Evolutionary conservation across 495 filamentous ascomycete species (phyloP).

Genomic region (Aspergillus conjunctus): DNA sequence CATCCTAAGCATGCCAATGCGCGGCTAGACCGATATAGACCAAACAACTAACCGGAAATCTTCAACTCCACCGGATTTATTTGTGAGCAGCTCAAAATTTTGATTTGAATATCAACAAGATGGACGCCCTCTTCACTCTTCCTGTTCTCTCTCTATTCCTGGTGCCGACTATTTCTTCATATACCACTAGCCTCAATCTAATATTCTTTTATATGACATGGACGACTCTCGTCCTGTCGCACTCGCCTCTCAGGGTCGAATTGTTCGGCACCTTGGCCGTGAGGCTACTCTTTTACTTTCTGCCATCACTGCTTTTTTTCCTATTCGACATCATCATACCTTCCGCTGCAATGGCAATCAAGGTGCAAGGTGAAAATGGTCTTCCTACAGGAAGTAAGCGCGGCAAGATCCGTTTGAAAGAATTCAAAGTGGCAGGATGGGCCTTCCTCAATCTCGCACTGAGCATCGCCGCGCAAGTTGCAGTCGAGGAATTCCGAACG

Average conservation of each 20-base stretch:
- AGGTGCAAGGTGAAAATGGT: slow-evolving; percentile 65
- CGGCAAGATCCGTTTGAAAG: slow-evolving; percentile 32
- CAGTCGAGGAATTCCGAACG: slow-evolving; percentile 58
- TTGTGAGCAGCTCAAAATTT: not conserved
- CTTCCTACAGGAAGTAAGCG: slow-evolving; percentile 61
- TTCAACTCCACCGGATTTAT: too few species aligned
- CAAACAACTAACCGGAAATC: too few species aligned
- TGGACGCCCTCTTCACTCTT: slow-evolving; percentile 69
- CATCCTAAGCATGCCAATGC: not conserved
- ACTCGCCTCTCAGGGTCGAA: slow-evolving; percentile 75
- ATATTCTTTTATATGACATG: slow-evolving; percentile 91
- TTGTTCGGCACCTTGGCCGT: slow-evolving; percentile 66
- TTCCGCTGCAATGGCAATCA: slow-evolving; percentile 64
- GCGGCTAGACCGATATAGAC: too few species aligned
- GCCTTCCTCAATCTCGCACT: slow-evolving; percentile 67
- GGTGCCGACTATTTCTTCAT: slow-evolving; percentile 56
- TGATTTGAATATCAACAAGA: slow-evolving; percentile 20
- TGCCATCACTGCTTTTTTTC: slow-evolving; percentile 74
- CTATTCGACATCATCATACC: slow-evolving; percentile 72
- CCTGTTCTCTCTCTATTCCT: slow-evolving; percentile 69
- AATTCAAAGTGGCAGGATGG: slow-evolving; percentile 53
- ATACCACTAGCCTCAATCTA: slow-evolving; percentile 78
- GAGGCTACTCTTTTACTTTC: slow-evolving; percentile 70
- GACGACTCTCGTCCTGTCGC: slow-evolving; percentile 78
- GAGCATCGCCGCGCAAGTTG: slow-evolving; percentile 56